Percentiles rank a stretch among this genome's conserved stretches.
Conservation (phyloP, 257 asterid species). For the Nicotiana undulata region DNA sequence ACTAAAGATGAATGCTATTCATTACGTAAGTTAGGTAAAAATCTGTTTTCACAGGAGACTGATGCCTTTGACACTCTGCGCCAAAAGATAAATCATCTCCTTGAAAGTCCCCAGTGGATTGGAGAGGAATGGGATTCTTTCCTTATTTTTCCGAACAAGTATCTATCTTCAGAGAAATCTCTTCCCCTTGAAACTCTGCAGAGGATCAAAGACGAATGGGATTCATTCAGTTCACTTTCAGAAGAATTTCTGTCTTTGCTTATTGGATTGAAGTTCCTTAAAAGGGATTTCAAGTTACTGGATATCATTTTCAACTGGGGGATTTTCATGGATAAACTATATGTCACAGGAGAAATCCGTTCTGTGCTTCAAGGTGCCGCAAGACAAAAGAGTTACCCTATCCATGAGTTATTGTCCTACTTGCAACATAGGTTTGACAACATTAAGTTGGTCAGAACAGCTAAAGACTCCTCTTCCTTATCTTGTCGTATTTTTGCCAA, state of each 20-base stretch:
- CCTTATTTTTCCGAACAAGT: too few species aligned
- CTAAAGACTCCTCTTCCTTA: too few species aligned
- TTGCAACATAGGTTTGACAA: too few species aligned
- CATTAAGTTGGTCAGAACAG: too few species aligned
- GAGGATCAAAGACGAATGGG: neutral
- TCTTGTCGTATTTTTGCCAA: too few species aligned
- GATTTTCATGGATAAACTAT: neutral
- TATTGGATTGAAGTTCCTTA: neutral
- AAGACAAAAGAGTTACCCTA: too few species aligned
- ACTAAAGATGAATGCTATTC: neutral
- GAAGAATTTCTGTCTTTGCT: neutral
- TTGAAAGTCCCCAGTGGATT: accelerated
- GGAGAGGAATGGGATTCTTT: neutral
- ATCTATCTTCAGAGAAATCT: too few species aligned
- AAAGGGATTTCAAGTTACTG: neutral
- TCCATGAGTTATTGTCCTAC: too few species aligned
- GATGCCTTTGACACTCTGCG: neutral
- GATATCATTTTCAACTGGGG: neutral
- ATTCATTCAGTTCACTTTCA: too few species aligned
- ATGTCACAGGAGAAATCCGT: accelerated
- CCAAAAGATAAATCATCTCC: too few species aligned
- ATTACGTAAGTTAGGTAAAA: neutral
- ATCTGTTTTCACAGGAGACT: neutral
- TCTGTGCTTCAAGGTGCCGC: neutral
- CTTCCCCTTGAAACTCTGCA: too few species aligned